A percentile compares a stretch with the other conserved stretches of the same genome.
Evolutionary conservation across 345 rosid species (phyloP).

Genomic region (Linum lewisii): DNA sequence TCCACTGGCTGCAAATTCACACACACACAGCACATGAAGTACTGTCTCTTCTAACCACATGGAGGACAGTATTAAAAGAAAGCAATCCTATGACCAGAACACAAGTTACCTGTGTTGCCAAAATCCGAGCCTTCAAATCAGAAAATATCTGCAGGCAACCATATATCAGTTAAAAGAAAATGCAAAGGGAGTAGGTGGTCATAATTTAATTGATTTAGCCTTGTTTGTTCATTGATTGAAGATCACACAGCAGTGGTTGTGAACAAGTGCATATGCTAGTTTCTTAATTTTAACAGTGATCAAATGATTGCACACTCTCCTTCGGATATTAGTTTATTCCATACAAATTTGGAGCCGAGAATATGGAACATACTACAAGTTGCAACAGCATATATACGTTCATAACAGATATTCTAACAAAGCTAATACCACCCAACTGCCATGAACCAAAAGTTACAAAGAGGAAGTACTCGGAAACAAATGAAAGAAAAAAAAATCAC

Average conservation of each 20-base stretch:
- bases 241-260: not conserved
- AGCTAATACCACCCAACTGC: too few relatives aligned
- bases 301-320: not conserved
- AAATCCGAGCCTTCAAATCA: constrained; percentile 22
- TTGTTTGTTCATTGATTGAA: not conserved
- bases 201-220: not conserved
- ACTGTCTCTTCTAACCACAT: too few relatives aligned
- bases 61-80: not conserved
- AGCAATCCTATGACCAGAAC: too few relatives aligned
- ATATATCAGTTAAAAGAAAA: constrained; percentile 4
- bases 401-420: too few relatives aligned
- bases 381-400: too few relatives aligned
- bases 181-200: not conserved
- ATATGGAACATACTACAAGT: too few relatives aligned
- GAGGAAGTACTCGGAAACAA: too few relatives aligned
- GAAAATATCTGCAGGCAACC: constrained; percentile 60
- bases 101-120: constrained; percentile 60
- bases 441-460: too few relatives aligned
- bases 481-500: constrained; percentile 11
- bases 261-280: not conserved
- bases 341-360: too few relatives aligned
- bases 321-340: not conserved
- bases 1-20: constrained; percentile 64
- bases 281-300: not conserved
- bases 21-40: constrained; percentile 4